Base-by-base conservation (phyloP, 148 eudicot genomes). In the Rhododendron ovatum region DNA sequence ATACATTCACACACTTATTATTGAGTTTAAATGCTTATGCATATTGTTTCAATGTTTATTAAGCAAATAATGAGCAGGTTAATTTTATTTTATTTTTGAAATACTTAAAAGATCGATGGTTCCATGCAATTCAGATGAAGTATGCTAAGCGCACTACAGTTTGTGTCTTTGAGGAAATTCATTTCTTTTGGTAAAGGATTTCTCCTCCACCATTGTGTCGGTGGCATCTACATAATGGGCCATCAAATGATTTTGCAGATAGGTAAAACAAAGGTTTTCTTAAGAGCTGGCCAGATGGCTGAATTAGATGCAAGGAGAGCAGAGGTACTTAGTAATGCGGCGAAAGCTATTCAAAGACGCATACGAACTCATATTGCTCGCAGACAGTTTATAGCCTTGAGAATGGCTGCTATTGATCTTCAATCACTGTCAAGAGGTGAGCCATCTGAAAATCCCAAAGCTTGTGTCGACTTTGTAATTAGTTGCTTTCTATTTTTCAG, bases 221-320 rank as follows among this genome's bases (percentile, higher is more conserved):
- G 53, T 5, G 77, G 47, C 51, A 77, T 77, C 28, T 63, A 76
- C 67, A 55, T 59, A 20, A 76, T 61, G 78, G 59, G 63, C 53
- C 50, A 63, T 45, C 39, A 86, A 80, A 75, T 84, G 76, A 35
- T 41, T 73, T 55, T 91, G 87, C 98, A 95, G 99, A 87, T 95
- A 85, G 98, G 98, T 71, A 93, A 92, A 91, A 98, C 98, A 83
- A 98, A 98, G 91, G 94, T 98, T 71, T 98, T 98, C 89, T 91
- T 98, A 74, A 91, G 99, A 91, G 99, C 98, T 84, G 99, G 99
- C 87, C 98, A 98, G 91, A 98, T 98, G 99, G 99, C 99, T 45
- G 99, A 98, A 89, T 90, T 98, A 82, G 98, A 98, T 93, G 98
- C 96, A 83, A 89, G 94, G 73, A 92, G 99, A 90, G 86, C 98